Evolutionary conservation across 441 rosid genomes (phyloP).

Genomic region (Theobroma grandiflorum): DNA sequence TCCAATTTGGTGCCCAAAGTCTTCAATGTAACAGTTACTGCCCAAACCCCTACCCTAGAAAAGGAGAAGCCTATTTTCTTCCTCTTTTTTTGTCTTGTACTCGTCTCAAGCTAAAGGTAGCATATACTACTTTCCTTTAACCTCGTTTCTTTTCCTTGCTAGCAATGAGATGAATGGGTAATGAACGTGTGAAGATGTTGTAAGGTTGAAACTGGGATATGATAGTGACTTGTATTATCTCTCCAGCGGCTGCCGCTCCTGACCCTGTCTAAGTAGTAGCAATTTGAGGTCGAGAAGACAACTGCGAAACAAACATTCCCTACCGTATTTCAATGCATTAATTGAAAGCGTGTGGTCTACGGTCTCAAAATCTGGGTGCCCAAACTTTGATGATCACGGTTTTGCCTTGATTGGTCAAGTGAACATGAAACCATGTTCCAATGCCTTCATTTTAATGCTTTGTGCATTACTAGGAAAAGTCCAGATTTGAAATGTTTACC

Average conservation of each 20-base stretch:
- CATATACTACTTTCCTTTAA: not conserved
- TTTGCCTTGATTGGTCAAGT: not conserved
- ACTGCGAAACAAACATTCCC: not conserved
- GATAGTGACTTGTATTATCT: not conserved
- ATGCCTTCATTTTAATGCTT: not conserved
- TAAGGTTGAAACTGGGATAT: not conserved
- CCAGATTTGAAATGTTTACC: not conserved
- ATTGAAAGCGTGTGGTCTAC: not conserved
- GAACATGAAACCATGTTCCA: not conserved
- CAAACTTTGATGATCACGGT: not conserved
- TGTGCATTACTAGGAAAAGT: not conserved
- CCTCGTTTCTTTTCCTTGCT: not conserved
- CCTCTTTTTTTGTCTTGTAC: not conserved
- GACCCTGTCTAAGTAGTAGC: no score
- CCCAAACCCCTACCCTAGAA: not conserved
- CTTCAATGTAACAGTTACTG: constrained; percentile 33
- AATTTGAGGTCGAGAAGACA: constrained; percentile 2
- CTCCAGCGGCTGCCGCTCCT: not conserved
- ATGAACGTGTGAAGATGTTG: not conserved
- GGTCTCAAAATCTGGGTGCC: not conserved
- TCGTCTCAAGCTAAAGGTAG: not conserved
- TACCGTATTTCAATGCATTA: not conserved
- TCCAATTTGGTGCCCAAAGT: constrained; percentile 28
- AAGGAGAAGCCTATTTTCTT: not conserved
- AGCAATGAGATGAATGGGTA: not conserved